These are phyloP conservation scores for Peronospora farinosa DNA, from an alignment of 352 stramenopile genomes.

Conservation along the genomic window DNA sequence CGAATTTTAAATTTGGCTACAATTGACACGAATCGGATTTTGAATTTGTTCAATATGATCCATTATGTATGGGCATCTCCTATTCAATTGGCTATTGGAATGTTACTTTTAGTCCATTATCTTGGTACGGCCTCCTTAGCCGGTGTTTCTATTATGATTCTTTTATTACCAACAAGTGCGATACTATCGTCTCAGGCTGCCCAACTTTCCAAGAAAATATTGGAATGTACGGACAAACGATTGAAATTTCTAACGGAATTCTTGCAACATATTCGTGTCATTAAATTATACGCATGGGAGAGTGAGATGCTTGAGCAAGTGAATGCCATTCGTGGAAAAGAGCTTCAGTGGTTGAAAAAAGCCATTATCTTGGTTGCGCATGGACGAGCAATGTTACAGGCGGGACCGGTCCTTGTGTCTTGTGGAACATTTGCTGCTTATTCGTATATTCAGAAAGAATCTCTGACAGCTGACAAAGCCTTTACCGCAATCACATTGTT, in stretches of 20 bases:
- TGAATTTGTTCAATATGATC: constrained; percentile 70
- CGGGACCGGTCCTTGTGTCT: constrained; percentile 49
- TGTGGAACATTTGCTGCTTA: constrained; percentile 62
- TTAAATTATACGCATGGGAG: constrained; percentile 82
- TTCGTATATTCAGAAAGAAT: constrained; percentile 36
- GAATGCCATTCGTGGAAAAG: constrained; percentile 36
- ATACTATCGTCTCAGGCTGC: constrained; percentile 36
- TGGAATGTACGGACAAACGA: constrained; percentile 44
- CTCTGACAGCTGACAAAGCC: constrained; percentile 81
- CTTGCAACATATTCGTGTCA: constrained; percentile 53
- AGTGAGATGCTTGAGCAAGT: constrained; percentile 46
- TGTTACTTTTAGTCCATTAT: constrained; percentile 46
- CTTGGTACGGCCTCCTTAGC: constrained; percentile 48
- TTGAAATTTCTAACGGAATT: constrained; percentile 56
- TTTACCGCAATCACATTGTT: constrained; percentile 96
- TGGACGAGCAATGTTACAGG: constrained; percentile 40
- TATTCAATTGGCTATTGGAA: constrained; percentile 48
- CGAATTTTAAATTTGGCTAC: constrained; percentile 93
- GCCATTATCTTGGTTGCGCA: constrained; percentile 52
- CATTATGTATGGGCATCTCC: constrained; percentile 62
- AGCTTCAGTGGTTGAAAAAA: constrained; percentile 44
- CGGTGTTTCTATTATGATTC: constrained; percentile 49
- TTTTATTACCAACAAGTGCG: constrained; percentile 41
- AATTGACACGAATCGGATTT: constrained; percentile 88
- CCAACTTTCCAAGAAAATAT: constrained; percentile 34